Conservation (phyloP, 2,329 filamentous ascomycete genomes). For the Mollisia scopiformis region DNA sequence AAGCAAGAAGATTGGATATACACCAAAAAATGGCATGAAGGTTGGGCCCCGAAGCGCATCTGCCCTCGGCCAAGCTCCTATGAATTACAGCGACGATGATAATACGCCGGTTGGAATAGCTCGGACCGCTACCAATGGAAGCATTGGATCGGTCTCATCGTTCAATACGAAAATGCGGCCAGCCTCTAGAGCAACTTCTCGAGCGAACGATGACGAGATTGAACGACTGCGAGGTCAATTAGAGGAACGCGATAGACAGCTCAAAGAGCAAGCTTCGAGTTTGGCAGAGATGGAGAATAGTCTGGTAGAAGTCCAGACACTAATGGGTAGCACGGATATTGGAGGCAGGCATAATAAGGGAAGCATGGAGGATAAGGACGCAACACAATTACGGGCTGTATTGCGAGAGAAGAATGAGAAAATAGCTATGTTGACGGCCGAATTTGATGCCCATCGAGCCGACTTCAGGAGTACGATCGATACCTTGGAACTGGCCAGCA, state of each 20-base stretch:
- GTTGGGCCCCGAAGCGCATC: constrained; percentile 62
- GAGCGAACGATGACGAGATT: constrained; percentile 65
- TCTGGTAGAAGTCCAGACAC: constrained; percentile 75
- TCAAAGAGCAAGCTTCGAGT: constrained; percentile 84
- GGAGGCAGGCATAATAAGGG: constrained; percentile 47
- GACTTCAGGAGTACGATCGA: constrained; percentile 98
- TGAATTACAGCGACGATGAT: constrained; percentile 60
- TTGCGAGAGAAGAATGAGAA: constrained; percentile 96
- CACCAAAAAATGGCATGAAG: constrained; percentile 50
- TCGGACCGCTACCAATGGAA: constrained; percentile 54
- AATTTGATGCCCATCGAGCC: constrained; percentile 92
- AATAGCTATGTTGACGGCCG: constrained; percentile 87
- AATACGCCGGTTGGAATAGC: constrained; percentile 54
- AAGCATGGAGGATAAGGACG: constrained; percentile 70
- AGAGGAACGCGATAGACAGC: constrained; percentile 80
- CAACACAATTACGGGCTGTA: constrained; percentile 75
- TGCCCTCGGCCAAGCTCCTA: constrained; percentile 53
- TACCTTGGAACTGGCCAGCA: constrained; percentile 91
- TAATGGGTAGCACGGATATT: constrained; percentile 64
- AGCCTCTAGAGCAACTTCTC: constrained; percentile 41
- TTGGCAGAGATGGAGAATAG: constrained; percentile 89
- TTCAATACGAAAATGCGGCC: constrained; percentile 57
- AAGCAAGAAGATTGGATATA: constrained; percentile 57
- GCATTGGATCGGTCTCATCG: constrained; percentile 56
- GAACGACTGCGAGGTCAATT: constrained; percentile 73